Evolutionary conservation across 257 asterid genomes (phyloP).

Genomic region (Solanum clarkiae): DNA sequence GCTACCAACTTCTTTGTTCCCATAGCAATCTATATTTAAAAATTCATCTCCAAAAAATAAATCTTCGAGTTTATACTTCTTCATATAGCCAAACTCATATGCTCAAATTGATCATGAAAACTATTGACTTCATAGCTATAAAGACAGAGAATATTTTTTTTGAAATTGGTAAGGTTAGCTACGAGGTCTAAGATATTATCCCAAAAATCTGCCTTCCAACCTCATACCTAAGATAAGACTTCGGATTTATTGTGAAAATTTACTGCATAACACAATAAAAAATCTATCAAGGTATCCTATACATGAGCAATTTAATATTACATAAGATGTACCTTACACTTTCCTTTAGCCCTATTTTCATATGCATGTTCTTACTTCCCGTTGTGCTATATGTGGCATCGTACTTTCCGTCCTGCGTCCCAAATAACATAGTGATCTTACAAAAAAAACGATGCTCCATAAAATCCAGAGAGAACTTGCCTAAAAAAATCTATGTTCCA

Average conservation of each 20-base stretch:
- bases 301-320: not conserved
- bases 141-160: not conserved
- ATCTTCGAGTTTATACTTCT: not conserved
- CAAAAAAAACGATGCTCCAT: not conserved
- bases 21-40: not conserved
- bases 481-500: not conserved
- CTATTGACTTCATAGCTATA: not conserved
- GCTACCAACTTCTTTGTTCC: not conserved
- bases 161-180: not conserved
- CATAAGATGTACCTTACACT: not conserved
- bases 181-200: not conserved
- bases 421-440: not conserved
- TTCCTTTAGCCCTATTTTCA: not conserved
- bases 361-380: not conserved
- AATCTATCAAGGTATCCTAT: not conserved
- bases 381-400: not conserved
- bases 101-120: not conserved
- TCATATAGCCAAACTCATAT: not conserved
- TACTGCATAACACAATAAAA: no score
- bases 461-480: not conserved
- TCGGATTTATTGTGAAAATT: not conserved
- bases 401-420: not conserved
- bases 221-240: not conserved
- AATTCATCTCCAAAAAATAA: not conserved
- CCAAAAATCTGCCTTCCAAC: not conserved